Conservation (phyloP, 768 basidiomycete genomes). For the Megacollybia marginata region DNA sequence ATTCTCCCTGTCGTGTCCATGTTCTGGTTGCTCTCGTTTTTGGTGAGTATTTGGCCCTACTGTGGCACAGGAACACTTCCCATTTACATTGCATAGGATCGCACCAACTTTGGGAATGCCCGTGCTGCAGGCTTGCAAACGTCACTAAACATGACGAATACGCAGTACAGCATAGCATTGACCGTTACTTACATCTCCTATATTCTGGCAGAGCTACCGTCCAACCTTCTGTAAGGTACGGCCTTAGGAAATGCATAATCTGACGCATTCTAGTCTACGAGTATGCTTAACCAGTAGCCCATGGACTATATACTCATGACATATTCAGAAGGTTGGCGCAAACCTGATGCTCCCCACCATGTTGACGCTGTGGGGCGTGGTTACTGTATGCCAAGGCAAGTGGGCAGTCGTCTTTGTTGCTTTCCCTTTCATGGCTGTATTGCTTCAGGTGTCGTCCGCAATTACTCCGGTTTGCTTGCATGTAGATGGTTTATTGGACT, state of each 20-base stretch:
- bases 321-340: slow-evolving; percentile 40
- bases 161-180: slow-evolving; percentile 42
- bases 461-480: slow-evolving; percentile 35
- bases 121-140: slow-evolving; percentile 54
- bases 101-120: slow-evolving; percentile 53
- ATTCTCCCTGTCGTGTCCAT: slow-evolving; percentile 29
- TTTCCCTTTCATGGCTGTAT: background rate
- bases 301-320: background rate
- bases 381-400: slow-evolving; percentile 46
- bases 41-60: slow-evolving; percentile 17
- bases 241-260: background rate
- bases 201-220: slow-evolving; percentile 52
- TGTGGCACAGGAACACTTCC: background rate
- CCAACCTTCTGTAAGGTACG: slow-evolving; percentile 48
- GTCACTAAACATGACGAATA: slow-evolving; percentile 40
- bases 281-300: background rate
- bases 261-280: background rate
- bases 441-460: slow-evolving; percentile 31
- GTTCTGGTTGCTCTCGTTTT: slow-evolving; percentile 30
- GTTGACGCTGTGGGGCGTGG: slow-evolving; percentile 61
- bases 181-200: slow-evolving; percentile 48
- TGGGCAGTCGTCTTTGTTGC: too few relatives aligned
- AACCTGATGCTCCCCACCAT: slow-evolving; percentile 52
- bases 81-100: slow-evolving; percentile 25
- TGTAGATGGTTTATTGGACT: slow-evolving; percentile 47